Conservation (phyloP, 2,329 filamentous ascomycete genomes). For the Fonsecaea monophora region DNA sequence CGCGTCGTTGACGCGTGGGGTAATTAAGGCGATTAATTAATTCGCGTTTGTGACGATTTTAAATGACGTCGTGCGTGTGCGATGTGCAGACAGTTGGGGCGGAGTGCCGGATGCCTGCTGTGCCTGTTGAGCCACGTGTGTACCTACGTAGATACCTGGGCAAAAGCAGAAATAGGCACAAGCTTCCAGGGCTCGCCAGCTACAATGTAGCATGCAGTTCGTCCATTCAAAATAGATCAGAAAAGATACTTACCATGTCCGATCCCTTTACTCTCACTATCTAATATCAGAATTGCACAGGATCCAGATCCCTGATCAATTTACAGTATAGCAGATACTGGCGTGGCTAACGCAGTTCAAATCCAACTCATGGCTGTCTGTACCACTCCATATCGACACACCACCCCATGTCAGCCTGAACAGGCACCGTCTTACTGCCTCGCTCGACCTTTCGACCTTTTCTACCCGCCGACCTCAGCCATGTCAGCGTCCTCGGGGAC, state of each 20-base stretch:
- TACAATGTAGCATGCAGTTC: not conserved
- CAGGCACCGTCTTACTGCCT: not conserved
- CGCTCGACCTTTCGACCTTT: not conserved
- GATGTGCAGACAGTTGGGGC: not conserved
- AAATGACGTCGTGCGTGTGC: slow-evolving; percentile 18
- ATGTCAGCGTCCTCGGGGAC: not conserved
- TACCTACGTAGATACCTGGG: too few species aligned
- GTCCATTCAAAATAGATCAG: not conserved
- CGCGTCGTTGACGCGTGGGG: slow-evolving; percentile 33
- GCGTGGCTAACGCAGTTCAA: too few species aligned
- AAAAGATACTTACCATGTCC: not conserved
- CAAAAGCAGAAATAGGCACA: not conserved
- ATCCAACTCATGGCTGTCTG: too few species aligned
- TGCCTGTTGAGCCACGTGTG: not conserved
- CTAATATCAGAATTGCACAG: too few species aligned
- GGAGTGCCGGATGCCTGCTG: not conserved
- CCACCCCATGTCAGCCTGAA: not conserved
- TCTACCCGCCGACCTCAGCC: not conserved
- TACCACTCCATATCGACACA: too few species aligned
- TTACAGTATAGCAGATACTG: too few species aligned
- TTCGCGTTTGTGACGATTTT: slow-evolving; percentile 5
- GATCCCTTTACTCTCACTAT: too few species aligned
- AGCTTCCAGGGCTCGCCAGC: not conserved
- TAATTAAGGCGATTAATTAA: slow-evolving; percentile 7
- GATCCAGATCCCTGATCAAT: too few species aligned